A percentile compares a stretch with the other conserved stretches of the same genome.
Evolutionary conservation across 1,284 basidiomycete species (phyloP).

Genomic region (Ceratorhiza oryzae-sativae): DNA sequence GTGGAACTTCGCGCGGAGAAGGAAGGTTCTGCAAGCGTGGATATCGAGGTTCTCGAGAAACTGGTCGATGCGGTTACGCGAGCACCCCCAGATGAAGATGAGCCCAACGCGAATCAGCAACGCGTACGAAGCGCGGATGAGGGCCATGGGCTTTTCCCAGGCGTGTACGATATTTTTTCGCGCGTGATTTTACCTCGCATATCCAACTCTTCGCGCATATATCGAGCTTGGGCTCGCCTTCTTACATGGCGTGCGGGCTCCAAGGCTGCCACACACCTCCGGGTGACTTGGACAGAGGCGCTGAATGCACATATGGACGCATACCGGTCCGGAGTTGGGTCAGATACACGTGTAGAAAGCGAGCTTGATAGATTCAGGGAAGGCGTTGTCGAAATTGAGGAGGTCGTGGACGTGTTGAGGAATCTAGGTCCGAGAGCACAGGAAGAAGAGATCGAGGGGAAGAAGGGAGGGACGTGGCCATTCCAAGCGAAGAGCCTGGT

Average conservation of each 20-base stretch:
- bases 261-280: slow-evolving; percentile 43
- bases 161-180: slow-evolving; percentile 63
- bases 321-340: slow-evolving; percentile 77
- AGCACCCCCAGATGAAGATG: slow-evolving; percentile 54
- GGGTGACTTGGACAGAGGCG: slow-evolving; percentile 75
- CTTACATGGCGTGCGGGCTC: slow-evolving; percentile 60
- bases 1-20: slow-evolving; percentile 81
- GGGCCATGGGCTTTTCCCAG: slow-evolving; percentile 66
- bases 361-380: slow-evolving; percentile 72
- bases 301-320: slow-evolving; percentile 83
- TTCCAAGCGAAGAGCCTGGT: slow-evolving; percentile 88
- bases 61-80: slow-evolving; percentile 82
- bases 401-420: slow-evolving; percentile 80
- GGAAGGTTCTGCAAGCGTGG: slow-evolving; percentile 66
- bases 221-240: slow-evolving; percentile 81
- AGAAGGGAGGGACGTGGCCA: slow-evolving; percentile 68
- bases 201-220: slow-evolving; percentile 71
- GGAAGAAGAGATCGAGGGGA: slow-evolving; percentile 43
- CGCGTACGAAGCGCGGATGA: slow-evolving; percentile 59
- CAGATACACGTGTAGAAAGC: slow-evolving; percentile 67
- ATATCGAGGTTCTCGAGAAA: slow-evolving; percentile 61
- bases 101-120: slow-evolving; percentile 45
- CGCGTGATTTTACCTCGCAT: slow-evolving; percentile 57
- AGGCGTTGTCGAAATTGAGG: slow-evolving; percentile 78
- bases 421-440: slow-evolving; percentile 76